A percentile compares a stretch with the other conserved stretches of the same genome.
Conservation (phyloP, 1,284 basidiomycete species). For the Vanrija humicola region DNA sequence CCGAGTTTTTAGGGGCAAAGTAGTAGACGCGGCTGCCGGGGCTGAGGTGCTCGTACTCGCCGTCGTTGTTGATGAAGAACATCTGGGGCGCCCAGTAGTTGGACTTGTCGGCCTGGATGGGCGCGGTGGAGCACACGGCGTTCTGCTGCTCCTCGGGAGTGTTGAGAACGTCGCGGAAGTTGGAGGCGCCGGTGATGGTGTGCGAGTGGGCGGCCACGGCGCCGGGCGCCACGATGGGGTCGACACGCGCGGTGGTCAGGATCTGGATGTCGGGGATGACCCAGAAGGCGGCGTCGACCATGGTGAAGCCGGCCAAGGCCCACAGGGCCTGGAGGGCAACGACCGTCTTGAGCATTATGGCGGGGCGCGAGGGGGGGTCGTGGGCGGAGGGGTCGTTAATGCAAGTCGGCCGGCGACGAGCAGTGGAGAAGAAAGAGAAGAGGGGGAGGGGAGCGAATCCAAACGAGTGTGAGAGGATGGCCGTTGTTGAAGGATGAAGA, state of each 20-base stretch:
- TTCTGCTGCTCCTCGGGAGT: constrained; percentile 21
- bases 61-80: constrained; percentile 42
- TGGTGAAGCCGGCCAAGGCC: background rate
- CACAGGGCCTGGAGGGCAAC: too few species aligned
- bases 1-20: constrained; percentile 19
- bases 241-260: constrained; percentile 25
- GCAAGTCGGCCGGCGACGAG: too few species aligned
- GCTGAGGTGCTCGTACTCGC: constrained; percentile 17
- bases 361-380: too few species aligned
- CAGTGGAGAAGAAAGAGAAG: too few species aligned
- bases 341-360: too few species aligned
- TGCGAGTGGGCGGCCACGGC: constrained; percentile 44
- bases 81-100: constrained; percentile 52
- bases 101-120: constrained; percentile 45
- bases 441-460: too few species aligned
- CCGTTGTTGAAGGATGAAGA: too few species aligned
- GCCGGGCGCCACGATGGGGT: constrained; percentile 47
- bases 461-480: too few species aligned
- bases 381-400: too few species aligned
- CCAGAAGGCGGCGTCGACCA: background rate
- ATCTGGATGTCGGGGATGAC: background rate
- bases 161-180: constrained; percentile 28
- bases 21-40: constrained; percentile 36
- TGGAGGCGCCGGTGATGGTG: constrained; percentile 43
- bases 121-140: constrained; percentile 29